Base-by-base conservation (phyloP, 2,329 filamentous ascomycete genomes). In the Geosmithia morbida region DNA sequence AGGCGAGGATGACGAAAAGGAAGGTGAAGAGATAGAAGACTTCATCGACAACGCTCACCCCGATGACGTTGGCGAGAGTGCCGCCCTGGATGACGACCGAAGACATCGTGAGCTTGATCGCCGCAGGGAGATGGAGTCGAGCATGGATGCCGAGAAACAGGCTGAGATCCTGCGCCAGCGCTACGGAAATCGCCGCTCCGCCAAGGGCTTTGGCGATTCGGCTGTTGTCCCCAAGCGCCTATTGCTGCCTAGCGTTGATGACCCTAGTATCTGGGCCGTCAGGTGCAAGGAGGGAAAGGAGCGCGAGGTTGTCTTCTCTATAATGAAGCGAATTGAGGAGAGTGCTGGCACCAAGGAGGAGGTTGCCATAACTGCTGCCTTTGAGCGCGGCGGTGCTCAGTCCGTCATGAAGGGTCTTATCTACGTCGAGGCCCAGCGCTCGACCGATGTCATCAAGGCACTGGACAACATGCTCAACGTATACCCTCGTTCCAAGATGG, bases 261-360 rank as follows among this genome's bases (percentile, higher is more conserved):
- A 98, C 62, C 92, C 92, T 1, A 88, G 86, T 57, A 97, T 98
- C 60, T 98, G 87, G 87, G 87, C 85, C 51, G 83, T 95, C 52
- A 82, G 85, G 57, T 95, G 88, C 66, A 92, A 92, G 61, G 87
- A 92, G 55, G 90, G 90, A 56, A 98, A 98, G 65, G 92, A 98
- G 66, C 80, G 84, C 51, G 92, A 98, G 59, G 83, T 94, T 39
- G 75, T 98, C 46, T 85, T 87, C 60, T 81, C 81, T 26, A 85
- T 98, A 55, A 87, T 87, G 69, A 94, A 89, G 66, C 83, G 88
- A 47, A 81, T 94, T 46, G 82, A 94, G 60, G 88, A 97, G 59
- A 77, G 84, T 40, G 66, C 77, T 45, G 80, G 79, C 26, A 87
- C 85, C 19, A 86, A 88, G 56, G 83, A 90, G 51, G 83, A 88